Percentiles rank a stretch among this genome's conserved stretches.
Conservation (phyloP, 1,284 basidiomycete species). For the Phenoliferia sp. region DNA sequence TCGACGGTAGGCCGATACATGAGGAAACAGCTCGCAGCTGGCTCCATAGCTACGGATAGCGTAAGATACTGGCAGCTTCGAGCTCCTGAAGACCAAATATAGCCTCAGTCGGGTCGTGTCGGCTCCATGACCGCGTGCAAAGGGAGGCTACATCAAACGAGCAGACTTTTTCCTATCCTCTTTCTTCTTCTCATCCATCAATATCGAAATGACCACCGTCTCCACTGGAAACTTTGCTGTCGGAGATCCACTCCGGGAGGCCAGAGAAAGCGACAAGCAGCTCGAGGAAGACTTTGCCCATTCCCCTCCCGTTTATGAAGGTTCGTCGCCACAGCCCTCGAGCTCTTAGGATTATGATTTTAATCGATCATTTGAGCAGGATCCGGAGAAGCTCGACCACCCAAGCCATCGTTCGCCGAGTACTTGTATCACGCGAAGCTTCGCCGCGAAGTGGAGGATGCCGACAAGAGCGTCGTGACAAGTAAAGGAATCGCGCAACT, state of each 20-base stretch:
- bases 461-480: background rate
- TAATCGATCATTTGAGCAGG: background rate
- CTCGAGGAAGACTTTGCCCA: background rate
- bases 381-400: too few relatives aligned
- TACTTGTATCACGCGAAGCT: background rate
- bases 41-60: too few relatives aligned
- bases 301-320: background rate
- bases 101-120: too few relatives aligned
- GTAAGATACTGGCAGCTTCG: too few relatives aligned
- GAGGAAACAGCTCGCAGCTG: too few relatives aligned
- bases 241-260: background rate
- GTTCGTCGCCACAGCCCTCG: background rate
- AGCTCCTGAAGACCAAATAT: too few relatives aligned
- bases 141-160: too few relatives aligned
- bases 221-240: background rate
- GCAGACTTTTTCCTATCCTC: too few relatives aligned
- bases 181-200: too few relatives aligned
- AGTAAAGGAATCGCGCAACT: background rate
- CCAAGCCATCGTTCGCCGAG: background rate
- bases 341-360: background rate
- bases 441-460: background rate
- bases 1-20: too few relatives aligned
- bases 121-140: too few relatives aligned
- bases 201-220: background rate
- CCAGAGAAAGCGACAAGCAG: background rate